phyloP scores from a whole-genome alignment of 148 eudicot genomes.

The Rhododendron mucronatum region DNA sequence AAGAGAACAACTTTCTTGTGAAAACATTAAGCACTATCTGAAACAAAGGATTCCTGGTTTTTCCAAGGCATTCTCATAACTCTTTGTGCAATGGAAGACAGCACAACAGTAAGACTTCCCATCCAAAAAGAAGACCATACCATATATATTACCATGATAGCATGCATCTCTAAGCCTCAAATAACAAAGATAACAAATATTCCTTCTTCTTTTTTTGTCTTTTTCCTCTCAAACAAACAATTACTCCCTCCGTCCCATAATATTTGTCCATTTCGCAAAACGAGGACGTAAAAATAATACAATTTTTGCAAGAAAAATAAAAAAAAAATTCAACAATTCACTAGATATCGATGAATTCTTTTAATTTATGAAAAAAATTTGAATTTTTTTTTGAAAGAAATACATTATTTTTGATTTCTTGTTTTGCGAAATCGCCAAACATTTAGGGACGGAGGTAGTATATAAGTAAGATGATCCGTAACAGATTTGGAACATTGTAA shows the following conservation, averaged over 20 bases:
- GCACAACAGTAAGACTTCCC: too few relatives aligned
- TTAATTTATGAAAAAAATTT: too few relatives aligned
- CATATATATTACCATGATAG: neutral
- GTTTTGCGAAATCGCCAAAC: too few relatives aligned
- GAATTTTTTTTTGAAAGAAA: too few relatives aligned
- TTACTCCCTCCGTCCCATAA: too few relatives aligned
- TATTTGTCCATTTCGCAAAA: too few relatives aligned
- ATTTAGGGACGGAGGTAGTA: too few relatives aligned
- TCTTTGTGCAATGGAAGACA: neutral
- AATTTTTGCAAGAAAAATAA: too few relatives aligned
- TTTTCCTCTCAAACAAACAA: conserved; percentile 8
- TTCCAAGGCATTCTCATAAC: neutral
- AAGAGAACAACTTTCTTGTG: neutral
- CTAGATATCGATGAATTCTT: too few relatives aligned
- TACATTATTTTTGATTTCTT: too few relatives aligned
- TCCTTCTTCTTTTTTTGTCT: neutral
- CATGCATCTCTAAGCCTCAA: neutral
- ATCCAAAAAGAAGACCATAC: neutral
- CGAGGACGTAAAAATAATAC: too few relatives aligned
- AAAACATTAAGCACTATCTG: neutral
- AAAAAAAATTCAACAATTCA: too few relatives aligned
- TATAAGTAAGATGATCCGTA: neutral
- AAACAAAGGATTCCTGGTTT: neutral
- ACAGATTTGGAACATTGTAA: neutral
- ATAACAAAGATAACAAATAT: neutral